A percentile compares a stretch with the other conserved stretches of the same genome.
phyloP scores from a whole-genome alignment of 352 stramenopile genomes.

The Phytophthora pluvialis region DNA sequence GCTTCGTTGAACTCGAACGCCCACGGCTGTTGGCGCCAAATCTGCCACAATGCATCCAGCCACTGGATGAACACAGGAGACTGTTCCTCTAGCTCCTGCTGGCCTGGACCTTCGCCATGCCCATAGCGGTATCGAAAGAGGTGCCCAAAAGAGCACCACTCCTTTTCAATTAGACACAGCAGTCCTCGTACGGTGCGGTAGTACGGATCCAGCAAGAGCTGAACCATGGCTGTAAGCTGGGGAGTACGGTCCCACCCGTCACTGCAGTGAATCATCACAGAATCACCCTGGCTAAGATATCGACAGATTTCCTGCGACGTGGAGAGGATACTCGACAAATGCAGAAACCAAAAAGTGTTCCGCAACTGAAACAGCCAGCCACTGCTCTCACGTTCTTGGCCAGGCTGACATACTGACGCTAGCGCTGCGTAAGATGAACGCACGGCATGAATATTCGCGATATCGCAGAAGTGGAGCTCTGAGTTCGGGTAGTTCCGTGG shows the following conservation, averaged over 20 bases:
- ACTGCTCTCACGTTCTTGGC: conserved; percentile 71
- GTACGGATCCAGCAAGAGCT: conserved; percentile 98
- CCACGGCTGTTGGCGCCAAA: conserved; percentile 96
- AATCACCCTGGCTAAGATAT: conserved; percentile 93
- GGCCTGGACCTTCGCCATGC: conserved; percentile 93
- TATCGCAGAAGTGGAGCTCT: conserved; percentile 98
- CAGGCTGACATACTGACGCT: conserved; percentile 76
- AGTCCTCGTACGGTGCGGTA: conserved; percentile 97
- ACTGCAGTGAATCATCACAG: conserved; percentile 98
- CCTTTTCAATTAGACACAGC: conserved; percentile 97
- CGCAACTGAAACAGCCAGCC: conserved; percentile 92
- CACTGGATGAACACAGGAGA: conserved; percentile 99
- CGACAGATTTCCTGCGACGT: conserved; percentile 94
- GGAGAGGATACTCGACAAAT: conserved; percentile 95
- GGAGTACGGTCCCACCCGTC: conserved; percentile 99
- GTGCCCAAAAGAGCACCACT: conserved; percentile 99
- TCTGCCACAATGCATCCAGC: conserved; percentile 98
- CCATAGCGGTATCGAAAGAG: conserved; percentile 97
- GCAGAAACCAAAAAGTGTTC: conserved; percentile 97
- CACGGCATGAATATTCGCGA: conserved; percentile 99
- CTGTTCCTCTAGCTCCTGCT: conserved; percentile 96
- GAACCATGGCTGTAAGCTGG: conserved; percentile 95
- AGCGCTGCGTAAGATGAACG: conserved; percentile 89
- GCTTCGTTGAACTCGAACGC: conserved; percentile 98
- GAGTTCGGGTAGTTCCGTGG: conserved; percentile 95